Conservation (phyloP, 2,329 filamentous ascomycete genomes). For the Trichoderma brevicompactum region DNA sequence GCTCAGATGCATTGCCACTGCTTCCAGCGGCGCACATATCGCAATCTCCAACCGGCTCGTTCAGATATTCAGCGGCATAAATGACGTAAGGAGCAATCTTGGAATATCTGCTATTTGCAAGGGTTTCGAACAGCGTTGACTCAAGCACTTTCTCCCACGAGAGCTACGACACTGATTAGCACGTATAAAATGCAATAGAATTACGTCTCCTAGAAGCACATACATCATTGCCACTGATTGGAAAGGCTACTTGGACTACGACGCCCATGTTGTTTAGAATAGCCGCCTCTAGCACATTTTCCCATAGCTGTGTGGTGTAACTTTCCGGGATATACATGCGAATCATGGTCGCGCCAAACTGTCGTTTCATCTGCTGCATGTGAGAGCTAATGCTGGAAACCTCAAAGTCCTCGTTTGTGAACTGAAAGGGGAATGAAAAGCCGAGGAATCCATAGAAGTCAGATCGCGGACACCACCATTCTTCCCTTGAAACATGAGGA, state of each 20-base stretch:
- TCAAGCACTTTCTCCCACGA: slow-evolving; percentile 14
- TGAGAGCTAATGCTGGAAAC: slow-evolving; percentile 7
- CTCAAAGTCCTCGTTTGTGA: slow-evolving; percentile 31
- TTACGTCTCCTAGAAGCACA: slow-evolving; percentile 10
- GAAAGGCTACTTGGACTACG: slow-evolving; percentile 31
- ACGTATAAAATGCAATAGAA: no score
- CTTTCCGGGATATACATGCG: slow-evolving; percentile 33
- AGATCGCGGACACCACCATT: slow-evolving; percentile 32
- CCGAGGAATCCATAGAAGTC: slow-evolving; percentile 33
- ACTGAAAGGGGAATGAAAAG: slow-evolving; percentile 31
- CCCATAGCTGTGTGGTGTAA: slow-evolving; percentile 28
- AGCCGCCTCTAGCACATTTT: slow-evolving; percentile 31
- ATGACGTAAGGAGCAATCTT: slow-evolving; percentile 32
- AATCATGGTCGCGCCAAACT: slow-evolving; percentile 32
- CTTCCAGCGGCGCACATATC: slow-evolving; percentile 27
- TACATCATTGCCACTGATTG: slow-evolving; percentile 28
- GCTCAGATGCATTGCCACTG: slow-evolving; percentile 25
- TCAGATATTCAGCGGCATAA: slow-evolving; percentile 31
- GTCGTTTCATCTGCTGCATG: slow-evolving; percentile 31
- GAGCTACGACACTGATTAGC: slow-evolving; percentile 19
- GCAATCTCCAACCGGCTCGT: slow-evolving; percentile 31
- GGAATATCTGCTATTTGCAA: slow-evolving; percentile 12
- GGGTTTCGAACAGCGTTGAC: slow-evolving; percentile 12
- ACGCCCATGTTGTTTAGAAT: slow-evolving; percentile 33
- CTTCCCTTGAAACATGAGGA: slow-evolving; percentile 22